These are phyloP conservation scores for Vitis hybrid DNA, from an alignment of 177 flowering plant genomes.

Conservation along the genomic window DNA sequence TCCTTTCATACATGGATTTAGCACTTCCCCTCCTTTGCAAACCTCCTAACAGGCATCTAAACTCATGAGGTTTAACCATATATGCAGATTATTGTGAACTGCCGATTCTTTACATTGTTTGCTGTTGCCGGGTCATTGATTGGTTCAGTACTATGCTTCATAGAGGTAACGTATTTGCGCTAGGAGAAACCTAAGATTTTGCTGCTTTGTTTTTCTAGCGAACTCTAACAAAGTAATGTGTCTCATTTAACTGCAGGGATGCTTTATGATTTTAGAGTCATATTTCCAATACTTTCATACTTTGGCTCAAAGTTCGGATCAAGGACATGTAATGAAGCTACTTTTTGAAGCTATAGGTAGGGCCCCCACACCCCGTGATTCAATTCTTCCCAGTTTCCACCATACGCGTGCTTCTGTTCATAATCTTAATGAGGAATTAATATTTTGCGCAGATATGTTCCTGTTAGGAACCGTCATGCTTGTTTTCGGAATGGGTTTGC, in stretches of 20 bases:
- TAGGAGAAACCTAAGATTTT: background rate
- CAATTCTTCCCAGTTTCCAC: no score
- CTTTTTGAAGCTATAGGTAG: conserved; percentile 81
- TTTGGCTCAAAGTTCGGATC: conserved; percentile 39
- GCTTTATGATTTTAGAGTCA: conserved; percentile 43
- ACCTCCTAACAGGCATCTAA: no score
- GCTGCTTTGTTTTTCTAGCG: background rate
- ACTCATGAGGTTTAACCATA: background rate
- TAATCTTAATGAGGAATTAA: background rate
- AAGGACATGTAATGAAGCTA: conserved; percentile 53
- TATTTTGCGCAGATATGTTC: conserved; percentile 59
- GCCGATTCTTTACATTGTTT: conserved; percentile 73
- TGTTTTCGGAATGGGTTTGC: conserved; percentile 60
- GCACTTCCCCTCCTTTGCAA: no score
- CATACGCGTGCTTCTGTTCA: background rate
- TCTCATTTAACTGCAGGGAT: conserved; percentile 57
- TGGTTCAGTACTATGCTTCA: conserved; percentile 74
- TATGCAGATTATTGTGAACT: conserved; percentile 71
- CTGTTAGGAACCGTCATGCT: conserved; percentile 83
- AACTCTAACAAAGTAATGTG: background rate
- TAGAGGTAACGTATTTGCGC: conserved; percentile 52
- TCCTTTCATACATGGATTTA: no score
- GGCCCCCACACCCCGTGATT: background rate
- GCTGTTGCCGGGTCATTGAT: conserved; percentile 74
- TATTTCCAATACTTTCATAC: conserved; percentile 52